A percentile compares a stretch with the other conserved stretches of the same genome.
These are phyloP conservation scores for Colletotrichum salicis DNA, from an alignment of 2,329 filamentous ascomycete species.

Conservation along the genomic window DNA sequence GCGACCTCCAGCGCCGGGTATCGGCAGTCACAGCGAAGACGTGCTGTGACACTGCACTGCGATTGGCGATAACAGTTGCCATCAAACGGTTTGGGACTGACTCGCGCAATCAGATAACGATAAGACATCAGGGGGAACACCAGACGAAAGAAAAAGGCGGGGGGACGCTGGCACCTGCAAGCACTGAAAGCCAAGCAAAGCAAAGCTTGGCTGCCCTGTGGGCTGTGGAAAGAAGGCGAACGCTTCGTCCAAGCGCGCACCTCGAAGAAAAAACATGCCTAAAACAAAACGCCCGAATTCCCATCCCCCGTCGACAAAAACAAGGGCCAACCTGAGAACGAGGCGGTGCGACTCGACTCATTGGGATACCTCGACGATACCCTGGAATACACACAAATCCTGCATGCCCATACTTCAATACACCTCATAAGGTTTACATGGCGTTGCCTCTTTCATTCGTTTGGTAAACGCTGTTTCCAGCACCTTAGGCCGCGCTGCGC, in stretches of 20 bases:
- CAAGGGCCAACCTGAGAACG: background rate
- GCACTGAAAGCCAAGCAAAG: background rate
- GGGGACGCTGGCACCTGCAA: background rate
- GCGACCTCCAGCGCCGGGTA: background rate
- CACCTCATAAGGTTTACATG: conserved; percentile 18
- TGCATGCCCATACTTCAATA: background rate
- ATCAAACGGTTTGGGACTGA: background rate
- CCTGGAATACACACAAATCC: background rate
- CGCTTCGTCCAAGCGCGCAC: background rate
- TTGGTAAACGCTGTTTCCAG: background rate
- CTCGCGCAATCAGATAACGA: background rate
- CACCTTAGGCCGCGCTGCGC: conserved; percentile 4
- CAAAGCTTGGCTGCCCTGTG: conserved; percentile 10
- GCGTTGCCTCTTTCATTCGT: conserved; percentile 4
- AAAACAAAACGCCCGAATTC: background rate
- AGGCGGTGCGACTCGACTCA: background rate
- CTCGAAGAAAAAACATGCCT: background rate
- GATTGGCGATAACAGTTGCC: background rate
- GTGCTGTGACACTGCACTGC: background rate
- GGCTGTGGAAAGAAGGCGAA: background rate
- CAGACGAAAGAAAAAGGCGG: conserved; percentile 23
- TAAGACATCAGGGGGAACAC: background rate
- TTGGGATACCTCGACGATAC: background rate
- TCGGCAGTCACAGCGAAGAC: no score
- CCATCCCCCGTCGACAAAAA: background rate